Conservation (phyloP, 106 monocot species). For the Allium sativum region DNA sequence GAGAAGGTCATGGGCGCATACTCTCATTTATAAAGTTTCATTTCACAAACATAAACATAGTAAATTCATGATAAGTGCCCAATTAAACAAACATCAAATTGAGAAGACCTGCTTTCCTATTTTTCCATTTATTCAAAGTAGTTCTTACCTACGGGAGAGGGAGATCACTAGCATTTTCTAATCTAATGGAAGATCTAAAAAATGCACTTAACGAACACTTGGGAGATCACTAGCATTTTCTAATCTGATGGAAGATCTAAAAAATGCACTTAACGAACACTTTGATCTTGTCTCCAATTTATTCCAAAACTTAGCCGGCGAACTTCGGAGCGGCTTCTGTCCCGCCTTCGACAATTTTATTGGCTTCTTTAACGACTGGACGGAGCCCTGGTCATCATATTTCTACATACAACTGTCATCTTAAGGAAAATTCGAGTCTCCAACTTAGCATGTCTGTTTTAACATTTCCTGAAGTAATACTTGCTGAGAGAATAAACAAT, state of each 20-base stretch:
- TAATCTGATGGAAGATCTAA: slow-evolving; percentile 50
- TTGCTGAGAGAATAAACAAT: slow-evolving; percentile 78
- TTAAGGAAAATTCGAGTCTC: slow-evolving; percentile 74
- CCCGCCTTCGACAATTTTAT: slow-evolving; percentile 55
- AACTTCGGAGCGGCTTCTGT: slow-evolving; percentile 49
- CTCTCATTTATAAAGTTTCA: too few species aligned
- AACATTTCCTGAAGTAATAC: slow-evolving; percentile 73
- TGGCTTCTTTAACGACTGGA: slow-evolving; percentile 82
- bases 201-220: slow-evolving; percentile 54
- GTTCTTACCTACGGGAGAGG: too few species aligned
- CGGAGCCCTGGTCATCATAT: slow-evolving; percentile 51
- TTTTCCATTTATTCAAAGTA: too few species aligned
- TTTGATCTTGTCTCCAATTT: slow-evolving; percentile 52
- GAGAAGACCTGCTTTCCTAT: too few species aligned
- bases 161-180: too few species aligned
- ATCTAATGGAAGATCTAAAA: slow-evolving; percentile 53
- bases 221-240: too few species aligned
- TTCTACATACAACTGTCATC: slow-evolving; percentile 41
- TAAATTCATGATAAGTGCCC: too few species aligned
- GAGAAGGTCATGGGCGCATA: too few species aligned
- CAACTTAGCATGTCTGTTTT: slow-evolving; percentile 56
- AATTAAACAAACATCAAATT: too few species aligned
- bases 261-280: slow-evolving; percentile 52
- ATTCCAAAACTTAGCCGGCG: slow-evolving; percentile 47
- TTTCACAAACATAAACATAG: too few species aligned